These are phyloP conservation scores for Geotrichum carabidarum DNA, from an alignment of 1,139 yeast genomes.

Conservation along the genomic window DNA sequence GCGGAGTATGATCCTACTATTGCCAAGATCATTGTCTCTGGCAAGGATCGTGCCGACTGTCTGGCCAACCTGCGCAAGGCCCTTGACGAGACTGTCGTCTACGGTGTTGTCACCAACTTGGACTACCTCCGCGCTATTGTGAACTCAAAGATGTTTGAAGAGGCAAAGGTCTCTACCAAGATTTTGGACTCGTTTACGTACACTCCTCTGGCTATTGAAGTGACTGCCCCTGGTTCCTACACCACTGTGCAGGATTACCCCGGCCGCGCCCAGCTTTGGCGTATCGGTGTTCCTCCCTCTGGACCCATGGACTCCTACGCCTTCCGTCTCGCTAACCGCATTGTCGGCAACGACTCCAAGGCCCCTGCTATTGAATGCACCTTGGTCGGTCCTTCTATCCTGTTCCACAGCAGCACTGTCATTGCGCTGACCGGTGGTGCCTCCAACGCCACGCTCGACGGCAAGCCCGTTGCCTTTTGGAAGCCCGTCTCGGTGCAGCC, in stretches of 20 bases:
- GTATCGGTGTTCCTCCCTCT: constrained; percentile 92
- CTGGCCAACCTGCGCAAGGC: constrained; percentile 71
- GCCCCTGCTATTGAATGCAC: constrained; percentile 93
- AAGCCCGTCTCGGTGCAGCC: constrained; percentile 61
- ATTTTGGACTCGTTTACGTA: constrained; percentile 79
- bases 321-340: constrained; percentile 79
- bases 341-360: constrained; percentile 75
- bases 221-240: constrained; percentile 82
- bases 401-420: constrained; percentile 74
- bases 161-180: constrained; percentile 80
- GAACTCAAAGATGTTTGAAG: constrained; percentile 73
- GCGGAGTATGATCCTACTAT: constrained; percentile 96
- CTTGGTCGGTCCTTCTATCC: constrained; percentile 74
- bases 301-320: constrained; percentile 97
- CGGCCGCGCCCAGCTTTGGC: constrained; percentile 86
- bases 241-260: constrained; percentile 96
- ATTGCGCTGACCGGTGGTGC: constrained; percentile 85
- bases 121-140: constrained; percentile 87
- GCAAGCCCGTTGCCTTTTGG: constrained; percentile 54
- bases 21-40: constrained; percentile 94
- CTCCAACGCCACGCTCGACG: constrained; percentile 63
- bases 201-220: constrained; percentile 76
- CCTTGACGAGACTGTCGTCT: constrained; percentile 75
- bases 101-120: constrained; percentile 84
- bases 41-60: constrained; percentile 81